A percentile compares a stretch with the other conserved stretches of the same genome.
phyloP scores from a whole-genome alignment of 768 basidiomycete species.

The Mycena pura region DNA sequence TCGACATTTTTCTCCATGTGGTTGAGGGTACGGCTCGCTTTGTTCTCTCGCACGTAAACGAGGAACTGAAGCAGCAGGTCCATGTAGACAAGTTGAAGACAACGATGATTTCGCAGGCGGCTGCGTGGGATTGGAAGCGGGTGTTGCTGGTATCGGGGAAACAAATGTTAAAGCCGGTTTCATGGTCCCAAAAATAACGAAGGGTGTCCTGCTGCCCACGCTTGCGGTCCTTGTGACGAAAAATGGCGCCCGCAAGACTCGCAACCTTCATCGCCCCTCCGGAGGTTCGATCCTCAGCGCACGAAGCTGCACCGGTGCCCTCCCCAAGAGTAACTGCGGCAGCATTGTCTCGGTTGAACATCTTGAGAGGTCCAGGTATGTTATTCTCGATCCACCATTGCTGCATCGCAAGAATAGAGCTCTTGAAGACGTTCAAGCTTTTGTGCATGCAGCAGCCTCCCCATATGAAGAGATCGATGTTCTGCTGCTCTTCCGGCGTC shows the following conservation, averaged over 20 bases:
- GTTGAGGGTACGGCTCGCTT: slow-evolving; percentile 20
- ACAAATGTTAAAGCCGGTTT: slow-evolving; percentile 10
- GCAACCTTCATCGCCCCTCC: slow-evolving; percentile 31
- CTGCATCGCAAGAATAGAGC: slow-evolving; percentile 17
- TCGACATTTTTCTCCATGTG: slow-evolving; percentile 32
- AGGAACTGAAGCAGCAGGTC: slow-evolving; percentile 26
- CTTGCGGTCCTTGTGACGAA: slow-evolving; percentile 4
- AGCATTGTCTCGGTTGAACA: slow-evolving; percentile 28
- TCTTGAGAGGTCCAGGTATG: slow-evolving; percentile 24
- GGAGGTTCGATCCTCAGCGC: slow-evolving; percentile 18
- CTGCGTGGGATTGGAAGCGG: slow-evolving; percentile 30
- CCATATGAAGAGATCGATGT: slow-evolving; percentile 29
- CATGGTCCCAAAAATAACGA: slow-evolving; percentile 16
- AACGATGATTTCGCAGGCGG: slow-evolving; percentile 18
- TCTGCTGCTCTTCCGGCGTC: slow-evolving; percentile 13
- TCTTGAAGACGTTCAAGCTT: slow-evolving; percentile 32
- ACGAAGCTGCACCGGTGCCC: slow-evolving; percentile 1
- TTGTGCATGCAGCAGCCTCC: slow-evolving; percentile 37
- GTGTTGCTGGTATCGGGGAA: slow-evolving; percentile 40
- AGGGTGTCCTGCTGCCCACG: slow-evolving; percentile 23
- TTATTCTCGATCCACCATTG: slow-evolving; percentile 19
- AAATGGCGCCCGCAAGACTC: slow-evolving; percentile 26
- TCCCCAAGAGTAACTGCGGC: slow-evolving; percentile 15
- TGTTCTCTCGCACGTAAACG: slow-evolving; percentile 25
- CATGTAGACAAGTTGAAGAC: slow-evolving; percentile 27